Evolutionary conservation across 495 filamentous ascomycete genomes (phyloP), one percentile per base, ranked within the genome.

Genomic region (Aspergillus cavernicola): DNA sequence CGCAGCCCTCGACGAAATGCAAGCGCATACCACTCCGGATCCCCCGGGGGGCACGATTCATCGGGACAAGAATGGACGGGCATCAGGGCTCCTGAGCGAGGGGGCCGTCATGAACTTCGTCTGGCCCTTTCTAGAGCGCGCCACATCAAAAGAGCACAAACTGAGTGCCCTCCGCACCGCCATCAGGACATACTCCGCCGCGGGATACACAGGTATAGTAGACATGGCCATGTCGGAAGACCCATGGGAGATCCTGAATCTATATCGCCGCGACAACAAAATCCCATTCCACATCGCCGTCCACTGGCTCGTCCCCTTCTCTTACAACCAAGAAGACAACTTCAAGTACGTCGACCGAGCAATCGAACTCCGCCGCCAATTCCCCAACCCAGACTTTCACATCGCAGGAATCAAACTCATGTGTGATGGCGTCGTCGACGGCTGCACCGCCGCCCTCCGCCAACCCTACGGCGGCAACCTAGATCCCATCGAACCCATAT

Each of bases 181-280:
- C 0, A 69, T 83, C 12, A 37, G 53, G 4, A 70, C 75, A 9
- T 85, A 85, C 57, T 76, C 76, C 28, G 68, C 72, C 0, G 69
- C 70, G 4, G 83, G 83, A 3, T 85, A 84, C 53, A 86, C 84
- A 2, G 83, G 84, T 0, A 47, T 83, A 50, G 72, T 87, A 0
- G 84, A 87, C 55, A 85, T 87, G 82, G 83, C 82, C n/a, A 85
- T 86, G 83, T 81, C 85, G 36, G 77, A 85, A 24, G 71, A 69
- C 8, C 70, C 70, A 19, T 86, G 83, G 83, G 76, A 79, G 13
- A 72, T 80, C 24, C 56, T 87, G 28, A 73, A 78, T 9, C 56
- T 65, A 18, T 70, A 79, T 41, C 72, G 75, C 12, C 59, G 65
- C 32, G 66, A 73, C 31, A 61, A 66, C 2, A 24, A 56, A n/a